These are phyloP conservation scores for Chlorophyllum brunneum DNA, from an alignment of 768 basidiomycete species.

Conservation along the genomic window DNA sequence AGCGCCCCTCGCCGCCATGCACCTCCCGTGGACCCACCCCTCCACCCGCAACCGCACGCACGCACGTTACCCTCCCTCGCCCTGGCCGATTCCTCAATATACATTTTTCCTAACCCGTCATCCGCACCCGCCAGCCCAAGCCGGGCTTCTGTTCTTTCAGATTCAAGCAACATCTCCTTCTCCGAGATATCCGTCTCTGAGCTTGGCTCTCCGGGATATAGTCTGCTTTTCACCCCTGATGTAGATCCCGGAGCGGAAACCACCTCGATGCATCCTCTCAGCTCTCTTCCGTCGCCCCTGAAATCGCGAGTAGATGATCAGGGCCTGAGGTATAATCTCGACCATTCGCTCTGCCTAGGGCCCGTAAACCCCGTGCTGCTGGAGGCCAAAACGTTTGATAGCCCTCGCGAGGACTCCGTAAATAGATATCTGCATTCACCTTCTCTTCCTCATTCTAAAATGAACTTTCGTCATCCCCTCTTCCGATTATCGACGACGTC, in stretches of 20 bases:
- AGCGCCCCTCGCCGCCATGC: too few relatives aligned
- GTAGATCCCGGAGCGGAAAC: neutral
- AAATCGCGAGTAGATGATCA: neutral
- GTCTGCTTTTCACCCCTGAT: neutral
- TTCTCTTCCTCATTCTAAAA: neutral
- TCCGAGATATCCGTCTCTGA: slow-evolving; percentile 13
- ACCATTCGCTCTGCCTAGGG: neutral
- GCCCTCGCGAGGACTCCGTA: neutral
- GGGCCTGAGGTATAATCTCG: neutral
- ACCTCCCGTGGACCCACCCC: neutral
- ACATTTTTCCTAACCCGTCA: slow-evolving; percentile 20
- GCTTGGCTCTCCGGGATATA: neutral
- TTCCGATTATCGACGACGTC: neutral
- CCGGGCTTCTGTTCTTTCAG: slow-evolving; percentile 14
- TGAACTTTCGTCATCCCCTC: neutral
- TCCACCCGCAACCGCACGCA: neutral
- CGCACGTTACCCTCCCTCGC: neutral
- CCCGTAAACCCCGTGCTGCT: neutral
- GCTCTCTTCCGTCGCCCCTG: neutral
- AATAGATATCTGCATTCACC: neutral
- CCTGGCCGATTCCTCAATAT: slow-evolving; percentile 10
- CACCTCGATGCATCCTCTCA: neutral
- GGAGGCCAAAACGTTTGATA: neutral
- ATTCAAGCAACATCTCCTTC: slow-evolving; percentile 5
- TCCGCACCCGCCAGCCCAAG: slow-evolving; percentile 19